Percentiles rank a stretch among this genome's conserved stretches.
Evolutionary conservation across 2,329 filamentous ascomycete species (phyloP).

Genomic region (Exophiala alcalophila): DNA sequence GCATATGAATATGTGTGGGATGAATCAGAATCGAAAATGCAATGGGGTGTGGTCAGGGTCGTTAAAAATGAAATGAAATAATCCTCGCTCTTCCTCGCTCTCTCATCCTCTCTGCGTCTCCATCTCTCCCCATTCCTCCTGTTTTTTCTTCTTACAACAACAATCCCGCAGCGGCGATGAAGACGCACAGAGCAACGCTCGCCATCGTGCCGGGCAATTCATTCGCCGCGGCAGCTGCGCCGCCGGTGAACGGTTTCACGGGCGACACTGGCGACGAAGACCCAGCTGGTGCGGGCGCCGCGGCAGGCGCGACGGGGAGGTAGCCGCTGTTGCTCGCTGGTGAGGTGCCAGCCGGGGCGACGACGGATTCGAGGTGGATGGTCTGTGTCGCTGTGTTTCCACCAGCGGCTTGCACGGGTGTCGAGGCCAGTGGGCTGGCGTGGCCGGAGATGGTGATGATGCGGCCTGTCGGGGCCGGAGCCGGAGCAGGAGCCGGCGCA

Average conservation of each 20-base stretch:
- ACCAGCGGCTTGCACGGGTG: not conserved
- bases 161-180: conserved; percentile 23
- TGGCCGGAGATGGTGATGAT: conserved; percentile 1
- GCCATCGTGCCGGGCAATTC: conserved; percentile 19
- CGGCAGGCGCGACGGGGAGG: conserved; percentile 4
- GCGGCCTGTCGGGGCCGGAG: not conserved
- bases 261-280: conserved; percentile 3
- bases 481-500: conserved; percentile 1
- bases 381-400: not conserved
- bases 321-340: conserved; percentile 10
- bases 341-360: not conserved
- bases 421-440: not conserved
- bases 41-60: too few relatives aligned
- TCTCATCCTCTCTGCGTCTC: not conserved
- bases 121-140: not conserved
- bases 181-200: conserved; percentile 25
- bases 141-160: conserved; percentile 17
- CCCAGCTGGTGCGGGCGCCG: conserved; percentile 1
- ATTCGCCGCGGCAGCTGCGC: conserved; percentile 17
- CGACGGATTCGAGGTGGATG: not conserved
- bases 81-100: not conserved
- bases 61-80: too few relatives aligned
- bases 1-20: too few relatives aligned
- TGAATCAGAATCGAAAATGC: too few relatives aligned
- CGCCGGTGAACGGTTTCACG: conserved; percentile 25